Base-by-base conservation (phyloP, 768 basidiomycete genomes). In the Macrolepiota dolichaula region DNA sequence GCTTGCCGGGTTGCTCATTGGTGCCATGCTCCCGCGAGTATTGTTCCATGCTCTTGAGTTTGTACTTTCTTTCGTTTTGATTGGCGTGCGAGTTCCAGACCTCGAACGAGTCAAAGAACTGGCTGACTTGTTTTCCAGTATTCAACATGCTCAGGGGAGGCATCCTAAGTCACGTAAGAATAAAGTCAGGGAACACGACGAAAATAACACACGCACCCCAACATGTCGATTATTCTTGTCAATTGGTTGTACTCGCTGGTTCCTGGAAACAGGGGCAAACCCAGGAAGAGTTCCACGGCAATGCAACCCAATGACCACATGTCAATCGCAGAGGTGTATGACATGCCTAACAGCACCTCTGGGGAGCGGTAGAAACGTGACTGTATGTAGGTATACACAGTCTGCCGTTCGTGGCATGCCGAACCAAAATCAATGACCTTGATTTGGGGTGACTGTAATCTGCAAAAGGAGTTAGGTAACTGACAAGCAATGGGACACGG, bases 251-350 rank as follows among this genome's bases (percentile, higher is more conserved):
- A 99, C 76, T 99, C 97, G 79, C 95, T 97, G 37, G 97, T 98
- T 24, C 97, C 97, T 2, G 97, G 97, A 76, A 99, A 99, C 15
- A 98, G 79, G 7, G 97, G 97, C 55, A 99, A 72, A 6, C 97
- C 97, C 50, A 98, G 79, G 82, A 98, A 99, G 40, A 98, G 85
- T 72, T 99, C 97, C 29, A 98, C 96, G 4, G 96, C 97, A 63
- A 99, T 99, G 70, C 97, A 98, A 2, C 97, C 97, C 62, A 99
- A 76, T 17, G 93, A 96, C 97, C 97, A 99, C 95, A 99, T 98
- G 73, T 99, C 97, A 75, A 99, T 98, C 11, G 93, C 81, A 11
- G 94, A 87, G 24, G 90, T 96, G 73, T 99, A 98, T 12, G 95
- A 88, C 72, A 98, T 87, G 13, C 95, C 95, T 25, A 99, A 81